phyloP scores from a whole-genome alignment of 1,284 basidiomycete species.

The Cutaneotrichosporon spelunceum region DNA sequence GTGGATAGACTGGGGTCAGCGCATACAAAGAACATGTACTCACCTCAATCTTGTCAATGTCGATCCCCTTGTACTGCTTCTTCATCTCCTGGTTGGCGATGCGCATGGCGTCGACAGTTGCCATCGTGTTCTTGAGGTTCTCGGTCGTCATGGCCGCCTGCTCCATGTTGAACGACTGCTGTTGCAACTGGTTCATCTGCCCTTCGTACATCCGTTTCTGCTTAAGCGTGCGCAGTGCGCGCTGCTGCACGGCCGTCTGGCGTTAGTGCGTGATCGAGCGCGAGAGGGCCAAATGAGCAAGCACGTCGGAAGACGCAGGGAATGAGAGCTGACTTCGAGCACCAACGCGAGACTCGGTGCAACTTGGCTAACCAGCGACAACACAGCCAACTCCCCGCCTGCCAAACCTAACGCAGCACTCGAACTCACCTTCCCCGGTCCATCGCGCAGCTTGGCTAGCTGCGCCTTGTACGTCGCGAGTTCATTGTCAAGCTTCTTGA shows the following conservation, averaged over 20 bases:
- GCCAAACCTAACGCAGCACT: neutral
- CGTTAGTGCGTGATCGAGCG: conserved; percentile 5
- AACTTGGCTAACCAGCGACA: too few relatives aligned
- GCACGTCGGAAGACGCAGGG: too few relatives aligned
- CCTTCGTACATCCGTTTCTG: conserved; percentile 93
- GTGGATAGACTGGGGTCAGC: conserved; percentile 68
- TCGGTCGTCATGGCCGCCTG: conserved; percentile 93
- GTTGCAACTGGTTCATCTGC: conserved; percentile 84
- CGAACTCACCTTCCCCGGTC: conserved; percentile 80
- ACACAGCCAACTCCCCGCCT: neutral
- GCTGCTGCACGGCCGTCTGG: conserved; percentile 86
- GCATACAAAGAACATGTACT: conserved; percentile 22
- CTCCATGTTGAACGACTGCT: conserved; percentile 99
- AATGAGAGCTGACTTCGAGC: too few relatives aligned
- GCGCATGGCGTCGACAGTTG: conserved; percentile 98
- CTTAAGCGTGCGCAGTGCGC: conserved; percentile 89
- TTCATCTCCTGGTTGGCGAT: conserved; percentile 95
- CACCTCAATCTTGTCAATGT: conserved; percentile 98
- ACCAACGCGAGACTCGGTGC: too few relatives aligned
- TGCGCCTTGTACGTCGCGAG: conserved; percentile 90
- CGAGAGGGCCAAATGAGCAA: neutral
- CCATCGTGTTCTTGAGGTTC: conserved; percentile 98
- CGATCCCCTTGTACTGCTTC: conserved; percentile 95
- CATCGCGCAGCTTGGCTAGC: conserved; percentile 88
- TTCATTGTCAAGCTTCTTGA: conserved; percentile 94